phyloP scores from a whole-genome alignment of 2,329 filamentous ascomycete species.

The Penicillium sp. region DNA sequence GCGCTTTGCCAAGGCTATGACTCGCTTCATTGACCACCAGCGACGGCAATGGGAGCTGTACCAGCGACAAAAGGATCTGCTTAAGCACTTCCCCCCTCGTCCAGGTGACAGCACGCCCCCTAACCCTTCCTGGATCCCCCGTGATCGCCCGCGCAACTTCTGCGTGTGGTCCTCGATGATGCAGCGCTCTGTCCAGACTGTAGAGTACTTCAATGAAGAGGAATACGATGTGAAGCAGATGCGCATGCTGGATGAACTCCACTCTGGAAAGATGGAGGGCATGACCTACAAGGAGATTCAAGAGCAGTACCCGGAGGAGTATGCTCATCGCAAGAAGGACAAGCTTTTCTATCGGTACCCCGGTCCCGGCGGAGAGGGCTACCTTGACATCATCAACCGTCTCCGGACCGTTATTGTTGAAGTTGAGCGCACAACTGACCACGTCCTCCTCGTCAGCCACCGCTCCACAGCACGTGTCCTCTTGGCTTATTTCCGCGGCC shows the following conservation, averaged over 20 bases:
- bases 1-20: constrained; percentile 76
- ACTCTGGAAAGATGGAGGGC: constrained; percentile 90
- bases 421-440: constrained; percentile 95
- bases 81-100: constrained; percentile 83
- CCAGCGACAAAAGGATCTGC: constrained; percentile 76
- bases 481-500: constrained; percentile 94
- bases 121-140: constrained; percentile 73
- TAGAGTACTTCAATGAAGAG: constrained; percentile 90
- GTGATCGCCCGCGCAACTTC: constrained; percentile 77
- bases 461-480: constrained; percentile 90
- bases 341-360: constrained; percentile 98
- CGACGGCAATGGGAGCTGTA: constrained; percentile 80
- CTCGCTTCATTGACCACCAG: constrained; percentile 82
- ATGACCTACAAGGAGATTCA: constrained; percentile 93
- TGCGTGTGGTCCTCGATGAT: constrained; percentile 99
- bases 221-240: constrained; percentile 97
- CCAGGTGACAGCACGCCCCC: constrained; percentile 92
- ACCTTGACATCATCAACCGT: constrained; percentile 95
- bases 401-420: constrained; percentile 95
- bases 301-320: constrained; percentile 78
- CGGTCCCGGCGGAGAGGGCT: constrained; percentile 92
- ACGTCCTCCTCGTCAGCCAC: constrained; percentile 89
- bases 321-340: constrained; percentile 74
- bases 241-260: constrained; percentile 97
- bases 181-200: constrained; percentile 83